A percentile compares a stretch with the other conserved stretches of the same genome.
Evolutionary conservation across 768 basidiomycete genomes (phyloP).

Genomic region (Galerina sulciceps): DNA sequence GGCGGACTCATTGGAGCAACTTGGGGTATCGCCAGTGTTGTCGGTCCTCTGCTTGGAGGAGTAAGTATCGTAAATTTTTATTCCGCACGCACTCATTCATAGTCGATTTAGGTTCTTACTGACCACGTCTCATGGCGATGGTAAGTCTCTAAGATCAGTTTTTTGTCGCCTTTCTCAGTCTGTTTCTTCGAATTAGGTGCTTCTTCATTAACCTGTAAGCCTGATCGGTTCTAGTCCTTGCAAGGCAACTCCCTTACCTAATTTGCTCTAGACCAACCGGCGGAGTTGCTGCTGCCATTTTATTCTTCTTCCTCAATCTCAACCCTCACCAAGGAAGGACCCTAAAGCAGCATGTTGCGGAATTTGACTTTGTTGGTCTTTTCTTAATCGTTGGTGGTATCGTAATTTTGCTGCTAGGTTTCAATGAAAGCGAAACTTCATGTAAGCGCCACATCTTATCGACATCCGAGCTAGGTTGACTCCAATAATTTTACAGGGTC

Average conservation of each 20-base stretch:
- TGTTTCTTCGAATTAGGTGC: constrained; percentile 46
- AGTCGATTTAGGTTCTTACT: constrained; percentile 55
- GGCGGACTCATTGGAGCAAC: constrained; percentile 78
- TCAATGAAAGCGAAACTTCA: constrained; percentile 68
- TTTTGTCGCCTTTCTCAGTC: background rate
- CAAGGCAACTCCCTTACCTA: constrained; percentile 2
- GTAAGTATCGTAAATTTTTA: constrained; percentile 41
- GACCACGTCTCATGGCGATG: constrained; percentile 84
- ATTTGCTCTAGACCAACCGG: constrained; percentile 64
- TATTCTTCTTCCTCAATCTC: constrained; percentile 80
- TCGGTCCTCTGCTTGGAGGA: constrained; percentile 84
- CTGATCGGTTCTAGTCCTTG: background rate
- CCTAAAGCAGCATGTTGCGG: constrained; percentile 57
- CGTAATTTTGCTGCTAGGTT: constrained; percentile 72
- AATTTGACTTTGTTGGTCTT: constrained; percentile 78
- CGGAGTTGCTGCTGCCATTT: constrained; percentile 59
- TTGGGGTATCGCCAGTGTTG: constrained; percentile 76
- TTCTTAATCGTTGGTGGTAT: constrained; percentile 65
- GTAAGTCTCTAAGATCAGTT: constrained; percentile 35
- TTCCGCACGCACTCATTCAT: background rate
- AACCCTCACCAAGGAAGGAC: constrained; percentile 71
- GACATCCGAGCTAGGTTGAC: background rate
- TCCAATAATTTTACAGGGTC: constrained; percentile 49
- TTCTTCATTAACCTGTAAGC: constrained; percentile 78
- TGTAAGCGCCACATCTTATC: constrained; percentile 49